Evolutionary conservation across 257 asterid species (phyloP), one percentile per base, ranked within the genome.

Genomic region (Solanum clarkiae): DNA sequence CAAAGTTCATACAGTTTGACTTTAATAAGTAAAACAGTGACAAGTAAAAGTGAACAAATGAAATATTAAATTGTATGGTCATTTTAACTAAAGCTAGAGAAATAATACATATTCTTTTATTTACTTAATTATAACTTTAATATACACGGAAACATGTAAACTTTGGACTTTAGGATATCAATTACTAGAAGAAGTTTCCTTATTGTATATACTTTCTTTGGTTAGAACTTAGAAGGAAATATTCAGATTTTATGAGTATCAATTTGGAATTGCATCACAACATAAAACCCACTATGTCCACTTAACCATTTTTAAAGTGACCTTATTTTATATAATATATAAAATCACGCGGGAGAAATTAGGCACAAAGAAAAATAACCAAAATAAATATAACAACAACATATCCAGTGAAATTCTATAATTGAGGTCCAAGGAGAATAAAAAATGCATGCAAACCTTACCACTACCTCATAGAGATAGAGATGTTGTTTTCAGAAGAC

Each of bases 201-300:
- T 26, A 29, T 65, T 65, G 5, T 65, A 29, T 65, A 2, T 65
- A 29, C 20, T 63, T 65, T 29, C 72, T 65, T 65, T 65, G 44
- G 45, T 26, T 26, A 7, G 72, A 65, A 65, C 1, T 26, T 26
- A 7, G 72, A 65, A 65, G 2, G 4, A 32, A 29, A 29, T 59
- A 59, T 59, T 20, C 14, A 20, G 15, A 59, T 66, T 26, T 20
- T n/a, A 45, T 24, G 49, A 66, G 18, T 18, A 54, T 17, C 59
- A 81, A 56, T 12, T 53, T 81, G 47, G 17, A 45, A 57, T 36
- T 47, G n/a, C 56, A 11, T 72, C 20, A 24, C 82, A 77, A 77
- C 82, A 26, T 53, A 77, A 77, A 77, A 51, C 16, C 47, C 82
- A 77, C 65, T 77, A 49, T 22, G 22, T 77, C 17, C 24, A 26